Conservation (phyloP, 495 filamentous ascomycete genomes). For the Podospora bellae-mahoneyi region DNA sequence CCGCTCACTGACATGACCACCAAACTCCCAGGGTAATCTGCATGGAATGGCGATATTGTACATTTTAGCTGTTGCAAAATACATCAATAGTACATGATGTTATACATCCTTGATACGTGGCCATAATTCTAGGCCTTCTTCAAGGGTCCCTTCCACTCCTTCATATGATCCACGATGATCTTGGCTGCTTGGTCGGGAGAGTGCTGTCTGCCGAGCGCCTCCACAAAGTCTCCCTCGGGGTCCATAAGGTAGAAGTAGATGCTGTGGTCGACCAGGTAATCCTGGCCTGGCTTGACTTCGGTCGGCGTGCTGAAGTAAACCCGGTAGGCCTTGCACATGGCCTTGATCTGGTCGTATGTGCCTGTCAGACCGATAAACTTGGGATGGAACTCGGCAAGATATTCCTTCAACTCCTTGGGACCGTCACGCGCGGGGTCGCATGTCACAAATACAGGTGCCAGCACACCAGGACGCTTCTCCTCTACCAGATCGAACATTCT, state of each 20-base stretch:
- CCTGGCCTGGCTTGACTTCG: slow-evolving; percentile 83
- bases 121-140: slow-evolving; percentile 6
- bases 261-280: slow-evolving; percentile 97
- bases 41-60: background rate
- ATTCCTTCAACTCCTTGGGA: slow-evolving; percentile 75
- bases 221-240: slow-evolving; percentile 96
- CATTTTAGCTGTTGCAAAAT: background rate
- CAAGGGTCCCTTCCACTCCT: slow-evolving; percentile 71
- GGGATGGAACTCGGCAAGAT: slow-evolving; percentile 90
- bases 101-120: background rate
- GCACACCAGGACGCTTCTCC: slow-evolving; percentile 36
- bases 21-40: background rate
- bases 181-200: slow-evolving; percentile 80
- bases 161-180: slow-evolving; percentile 82
- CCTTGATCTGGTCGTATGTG: slow-evolving; percentile 85
- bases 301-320: slow-evolving; percentile 95
- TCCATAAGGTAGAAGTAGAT: slow-evolving; percentile 99
- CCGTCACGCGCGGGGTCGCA: slow-evolving; percentile 92
- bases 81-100: background rate
- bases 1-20: background rate
- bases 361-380: slow-evolving; percentile 86
- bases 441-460: slow-evolving; percentile 80
- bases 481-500: slow-evolving; percentile 81
- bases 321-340: slow-evolving; percentile 87
- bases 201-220: slow-evolving; percentile 92